Base-by-base conservation (phyloP, 2,329 filamentous ascomycete genomes). In the Sarocladium brachiariae region DNA sequence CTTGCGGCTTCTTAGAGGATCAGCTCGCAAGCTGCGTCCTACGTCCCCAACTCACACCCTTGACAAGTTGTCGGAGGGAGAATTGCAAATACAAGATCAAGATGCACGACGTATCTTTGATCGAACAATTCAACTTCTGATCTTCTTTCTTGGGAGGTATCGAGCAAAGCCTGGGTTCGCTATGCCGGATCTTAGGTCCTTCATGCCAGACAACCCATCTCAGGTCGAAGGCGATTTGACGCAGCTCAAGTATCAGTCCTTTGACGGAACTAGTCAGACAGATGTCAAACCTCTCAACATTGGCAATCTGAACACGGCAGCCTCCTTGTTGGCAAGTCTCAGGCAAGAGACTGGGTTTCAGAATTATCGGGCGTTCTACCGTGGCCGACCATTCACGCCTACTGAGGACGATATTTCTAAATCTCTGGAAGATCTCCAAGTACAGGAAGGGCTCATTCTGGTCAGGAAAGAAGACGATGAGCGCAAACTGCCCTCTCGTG, bases 161-260 rank as follows among this genome's bases (percentile, higher is more conserved):
- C 84, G 49, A 84, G 55, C 71, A 23, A 81, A 80, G 51, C 72
- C 79, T 2, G 76, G 77, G 43, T 80, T 83, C 54, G 75, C 80
- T 6, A 73, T 77, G 8, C 80, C 83, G 1, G 80, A 81, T 53
- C 61, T 80, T 49, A 68, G 76, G 52, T 71, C 75, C 8, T 63
- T 79, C 23, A 75, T 84, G 47, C 66, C 77, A 2, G 67, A 75
- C 25, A 67, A 70, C 3, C 72, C 77, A 0, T 73, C 76, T 30
- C 65, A 74, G 31, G 64, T 83, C 0, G 77, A 78, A 55, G 87
- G 87, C 6, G 79, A 86, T 33, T 69, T 76, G 2, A 73, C 89
- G 1, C 77, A 80, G 48, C 74, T 93, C 16, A 83, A 81, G 49
- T 92, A 87, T 59, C 87, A 92, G 64, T 81, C 81, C 2, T 89